Evolutionary conservation across 2,329 filamentous ascomycete genomes (phyloP), one percentile per base, ranked within the genome.

Genomic region (Diatrype stigma): DNA sequence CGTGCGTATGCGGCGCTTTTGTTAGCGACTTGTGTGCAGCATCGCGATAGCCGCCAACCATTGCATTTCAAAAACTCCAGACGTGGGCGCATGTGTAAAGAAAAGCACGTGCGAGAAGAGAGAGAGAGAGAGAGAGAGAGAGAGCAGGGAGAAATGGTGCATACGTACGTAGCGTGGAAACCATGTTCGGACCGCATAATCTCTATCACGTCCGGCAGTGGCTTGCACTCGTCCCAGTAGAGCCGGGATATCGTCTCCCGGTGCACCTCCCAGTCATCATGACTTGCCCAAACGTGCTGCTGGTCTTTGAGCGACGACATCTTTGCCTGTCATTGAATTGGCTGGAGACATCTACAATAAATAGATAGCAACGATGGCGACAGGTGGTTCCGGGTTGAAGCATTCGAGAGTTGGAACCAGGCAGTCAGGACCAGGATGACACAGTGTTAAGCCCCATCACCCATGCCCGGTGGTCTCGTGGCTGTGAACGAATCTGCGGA

Each of bases 121-220:
- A 6, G 26, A 30, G 26, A 5, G 26, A 30, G 10, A 30, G 26
- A 30, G 10, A 30, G 10, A 30, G n/a, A n/a, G 47, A 22, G 22
- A 35, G 3, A 30, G 23, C 19, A 19, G 22, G n/a, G 23, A 6
- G 40, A 23, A 21, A 12, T 22, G 17, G 22, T 45, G 19, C 22
- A 11, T 30, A 45, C 48, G 32, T 55, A 60, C 58, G 58, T 60
- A 23, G 54, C 58, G 21, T 54, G 37, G 21, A 60, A 60, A 23
- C 47, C 48, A 45, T 60, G 51, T 6, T 57, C 49, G 28, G 47
- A 48, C 32, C 50, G 49, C 58, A 60, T 60, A 11, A 54, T 53
- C 2, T 48, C 50, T 50, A 58, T 47, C 16, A 60, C 56, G 32
- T 59, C 57, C 19, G 52, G 56, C 19, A 60, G 45, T 12, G 56